A percentile compares a stretch with the other conserved stretches of the same genome.
Conservation (phyloP, 768 basidiomycete species). For the Boletus rubropictus region DNA sequence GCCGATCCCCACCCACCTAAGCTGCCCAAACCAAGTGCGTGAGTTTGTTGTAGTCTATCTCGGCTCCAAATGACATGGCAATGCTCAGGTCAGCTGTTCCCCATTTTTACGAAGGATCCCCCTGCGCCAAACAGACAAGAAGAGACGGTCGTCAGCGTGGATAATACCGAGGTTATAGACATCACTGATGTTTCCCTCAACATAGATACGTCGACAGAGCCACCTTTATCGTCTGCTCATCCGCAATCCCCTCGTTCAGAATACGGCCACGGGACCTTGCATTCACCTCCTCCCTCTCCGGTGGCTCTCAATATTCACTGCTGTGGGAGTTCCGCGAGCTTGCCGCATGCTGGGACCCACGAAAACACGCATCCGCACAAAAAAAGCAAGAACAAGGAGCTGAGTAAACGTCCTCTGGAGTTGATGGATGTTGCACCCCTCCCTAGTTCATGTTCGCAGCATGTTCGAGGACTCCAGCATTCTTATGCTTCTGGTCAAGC, state of each 20-base stretch:
- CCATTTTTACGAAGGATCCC: slow-evolving; percentile 20
- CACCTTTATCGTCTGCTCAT: slow-evolving; percentile 2
- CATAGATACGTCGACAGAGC: slow-evolving; percentile 13
- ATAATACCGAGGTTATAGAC: slow-evolving; percentile 16
- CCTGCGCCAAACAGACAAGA: slow-evolving; percentile 3
- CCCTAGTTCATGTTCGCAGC: slow-evolving; percentile 49
- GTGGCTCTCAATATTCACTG: background rate
- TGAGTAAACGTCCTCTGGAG: background rate
- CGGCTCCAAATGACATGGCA: background rate
- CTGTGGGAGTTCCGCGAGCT: slow-evolving; percentile 5
- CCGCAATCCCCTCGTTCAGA: slow-evolving; percentile 11
- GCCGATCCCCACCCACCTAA: background rate
- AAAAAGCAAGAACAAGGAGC: slow-evolving; percentile 4
- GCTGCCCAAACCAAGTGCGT: slow-evolving; percentile 20
- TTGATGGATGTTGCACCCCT: slow-evolving; percentile 33
- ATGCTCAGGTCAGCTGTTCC: slow-evolving; percentile 21
- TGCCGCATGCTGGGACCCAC: slow-evolving; percentile 1
- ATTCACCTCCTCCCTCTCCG: slow-evolving; percentile 5
- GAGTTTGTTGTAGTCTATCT: background rate
- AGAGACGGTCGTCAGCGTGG: slow-evolving; percentile 8
- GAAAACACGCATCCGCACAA: background rate
- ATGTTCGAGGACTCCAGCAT: slow-evolving; percentile 56
- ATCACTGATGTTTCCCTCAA: slow-evolving; percentile 17
- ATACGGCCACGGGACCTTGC: slow-evolving; percentile 1
- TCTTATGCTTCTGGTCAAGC: slow-evolving; percentile 21